Percentiles rank a stretch among this genome's conserved stretches.
phyloP scores from a whole-genome alignment of 768 basidiomycete genomes.

The Boletus patriciae region DNA sequence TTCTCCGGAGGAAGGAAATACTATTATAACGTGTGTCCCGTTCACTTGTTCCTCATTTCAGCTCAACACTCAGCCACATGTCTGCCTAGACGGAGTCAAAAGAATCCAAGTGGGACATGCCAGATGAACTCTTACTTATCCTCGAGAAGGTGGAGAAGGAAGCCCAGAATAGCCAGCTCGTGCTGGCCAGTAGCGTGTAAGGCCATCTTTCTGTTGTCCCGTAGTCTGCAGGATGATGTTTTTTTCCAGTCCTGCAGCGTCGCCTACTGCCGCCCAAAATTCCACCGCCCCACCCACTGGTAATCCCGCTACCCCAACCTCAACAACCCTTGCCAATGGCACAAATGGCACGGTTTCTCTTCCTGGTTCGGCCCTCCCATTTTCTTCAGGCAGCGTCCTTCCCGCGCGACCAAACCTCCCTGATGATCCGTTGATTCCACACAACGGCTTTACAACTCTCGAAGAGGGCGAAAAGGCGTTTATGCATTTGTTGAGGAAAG shows the following conservation, averaged over 20 bases:
- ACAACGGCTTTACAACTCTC: slow-evolving; percentile 81
- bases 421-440: slow-evolving; percentile 85
- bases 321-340: slow-evolving; percentile 50
- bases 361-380: slow-evolving; percentile 59
- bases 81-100: slow-evolving; percentile 69
- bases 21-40: slow-evolving; percentile 72
- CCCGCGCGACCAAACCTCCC: slow-evolving; percentile 79
- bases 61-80: not conserved
- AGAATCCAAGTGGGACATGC: slow-evolving; percentile 98
- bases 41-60: not conserved
- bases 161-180: slow-evolving; percentile 40
- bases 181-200: slow-evolving; percentile 33
- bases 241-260: slow-evolving; percentile 30
- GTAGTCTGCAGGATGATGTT: slow-evolving; percentile 6
- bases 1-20: slow-evolving; percentile 89
- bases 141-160: slow-evolving; percentile 87
- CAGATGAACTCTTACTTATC: slow-evolving; percentile 83
- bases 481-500: slow-evolving; percentile 82
- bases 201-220: not conserved
- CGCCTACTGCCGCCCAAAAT: slow-evolving; percentile 46
- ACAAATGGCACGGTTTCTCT: slow-evolving; percentile 45
- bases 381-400: slow-evolving; percentile 56
- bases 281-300: slow-evolving; percentile 45
- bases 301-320: slow-evolving; percentile 36
- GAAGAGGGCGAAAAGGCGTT: slow-evolving; percentile 97